These are phyloP conservation scores for Xanthoconium purpureum DNA, from an alignment of 768 basidiomycete genomes.

Conservation along the genomic window DNA sequence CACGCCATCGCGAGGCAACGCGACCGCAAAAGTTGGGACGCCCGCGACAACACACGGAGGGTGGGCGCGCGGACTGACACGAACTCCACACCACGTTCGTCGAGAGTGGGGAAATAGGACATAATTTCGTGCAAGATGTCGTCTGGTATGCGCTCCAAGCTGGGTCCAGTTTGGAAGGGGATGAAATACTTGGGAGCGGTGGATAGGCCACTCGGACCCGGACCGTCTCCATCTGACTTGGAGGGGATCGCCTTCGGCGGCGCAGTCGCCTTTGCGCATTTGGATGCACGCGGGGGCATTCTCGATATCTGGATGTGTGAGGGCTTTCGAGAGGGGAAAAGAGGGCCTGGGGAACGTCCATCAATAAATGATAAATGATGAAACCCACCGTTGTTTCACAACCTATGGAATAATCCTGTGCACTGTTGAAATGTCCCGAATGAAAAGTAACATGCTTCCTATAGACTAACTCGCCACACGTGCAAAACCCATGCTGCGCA, in stretches of 20 bases:
- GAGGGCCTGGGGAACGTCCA: too few species aligned
- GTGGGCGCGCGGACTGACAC: background rate
- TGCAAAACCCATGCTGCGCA: slow-evolving; percentile 9
- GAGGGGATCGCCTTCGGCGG: too few species aligned
- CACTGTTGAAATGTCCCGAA: too few species aligned
- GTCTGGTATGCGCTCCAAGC: slow-evolving; percentile 6
- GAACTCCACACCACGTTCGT: background rate
- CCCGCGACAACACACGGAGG: slow-evolving; percentile 5
- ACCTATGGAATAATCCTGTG: too few species aligned
- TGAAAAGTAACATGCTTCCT: too few species aligned
- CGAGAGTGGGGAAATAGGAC: slow-evolving; percentile 5
- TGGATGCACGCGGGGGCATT: too few species aligned
- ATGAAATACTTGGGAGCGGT: background rate
- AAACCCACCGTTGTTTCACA: too few species aligned
- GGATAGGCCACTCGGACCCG: background rate
- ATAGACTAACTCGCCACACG: background rate
- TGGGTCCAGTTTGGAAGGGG: background rate
- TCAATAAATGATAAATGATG: too few species aligned
- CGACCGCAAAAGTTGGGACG: slow-evolving; percentile 5
- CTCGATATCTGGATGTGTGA: too few species aligned
- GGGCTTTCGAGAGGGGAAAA: too few species aligned
- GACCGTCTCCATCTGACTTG: too few species aligned
- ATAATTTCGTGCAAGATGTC: slow-evolving; percentile 11
- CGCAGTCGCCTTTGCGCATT: too few species aligned
- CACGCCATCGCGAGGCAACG: slow-evolving; percentile 17